Base-by-base conservation (phyloP, 805 yeast species). In the Ogataea chonburiensis region DNA sequence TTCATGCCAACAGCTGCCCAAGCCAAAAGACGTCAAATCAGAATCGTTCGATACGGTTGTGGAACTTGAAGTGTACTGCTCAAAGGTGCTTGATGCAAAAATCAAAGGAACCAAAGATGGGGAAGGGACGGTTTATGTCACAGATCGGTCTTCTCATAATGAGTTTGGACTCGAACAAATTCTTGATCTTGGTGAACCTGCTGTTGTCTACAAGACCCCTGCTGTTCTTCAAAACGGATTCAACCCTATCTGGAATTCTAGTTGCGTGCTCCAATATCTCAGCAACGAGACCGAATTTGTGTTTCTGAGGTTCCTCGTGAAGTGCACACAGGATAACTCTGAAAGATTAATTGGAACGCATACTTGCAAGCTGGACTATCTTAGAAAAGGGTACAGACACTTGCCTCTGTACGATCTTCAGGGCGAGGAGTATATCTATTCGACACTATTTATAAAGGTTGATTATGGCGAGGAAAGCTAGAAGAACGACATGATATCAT, bases 1-100 rank as follows among this genome's bases (percentile, higher is more conserved):
- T 1, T 86, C 96, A 13, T 96, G 86, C 0, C 96, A 89, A 58
- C 85, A 87, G 54, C 64, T 91, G 9, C 94, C 96, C 3, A 76
- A 79, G 27, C 81, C 86, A 0, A 69, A 68, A 30, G 80, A 73
- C 17, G 56, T 71, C 17, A 73, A 66, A 35, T 65, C 67, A 8
- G 49, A 42, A 5, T 56, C 64, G 0, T 64, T 80, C 28, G 80
- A 78, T 46, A 87, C 94, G 0, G 78, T 63, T 47, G 75, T 85
- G 5, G 67, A 68, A 5, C 58, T 84, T 22, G 91, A 83, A 36
- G 50, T 83, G 0, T 61, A 74, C 24, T 85, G 86, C 5, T 63
- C 51, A 5, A 43, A 43, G 5, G 45, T 49, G 5, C 10, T 37
- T 5, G 42, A 46, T 28, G 52, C 43, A 2, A 31, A 32, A 4